Evolutionary conservation across 495 filamentous ascomycete species (phyloP), one percentile per base, ranked within the genome.

Genomic region (Ramalina peruviana): DNA sequence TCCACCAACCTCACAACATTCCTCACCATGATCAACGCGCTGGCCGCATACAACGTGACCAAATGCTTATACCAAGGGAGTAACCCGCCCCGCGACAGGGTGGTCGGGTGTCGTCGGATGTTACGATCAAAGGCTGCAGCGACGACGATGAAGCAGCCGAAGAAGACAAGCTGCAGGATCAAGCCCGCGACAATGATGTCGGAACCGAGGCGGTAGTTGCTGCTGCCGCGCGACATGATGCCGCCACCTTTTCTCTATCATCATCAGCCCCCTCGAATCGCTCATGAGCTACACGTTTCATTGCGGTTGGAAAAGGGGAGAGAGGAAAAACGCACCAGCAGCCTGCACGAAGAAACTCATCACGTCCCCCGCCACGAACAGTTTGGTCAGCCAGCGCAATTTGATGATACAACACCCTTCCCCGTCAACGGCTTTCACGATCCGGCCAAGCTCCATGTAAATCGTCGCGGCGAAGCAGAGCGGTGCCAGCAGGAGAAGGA

Each of bases 1-100:
- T 85, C 82, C 12, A 80, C 62, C 20, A 79, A 66, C 25, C 82
- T 70, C 51, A 82, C 74, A 6, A 84, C 49, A 11, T 69, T 75
- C 6, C 83, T 72, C 1, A 83, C 53, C 41, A 85, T 55, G 50
- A 86, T 82, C 9, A 83, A 58, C 1, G 54, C 59, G 44, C 67
- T 73, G 3, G 67, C 64, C 7, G 20, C 50, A 57, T 82, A 83
- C 1, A 83, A 67, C 21, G 72, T 62, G n/a, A 60, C 43, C 46
- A 82, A 59, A 46, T 74, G 65, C 27, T 64, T 64, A 48, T 59
- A 53, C 80, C 81, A 85, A 1, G 61, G 57, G 9, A 17, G 12
- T 10, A 66, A 42, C 0, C 16, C 15, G 10, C 21, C 40, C 3
- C 54, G 21, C 5, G 57, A 42, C 30, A 13, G 49, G 44, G 20